Conservation (phyloP, 1,284 basidiomycete genomes). For the Trichosporon sp. region DNA sequence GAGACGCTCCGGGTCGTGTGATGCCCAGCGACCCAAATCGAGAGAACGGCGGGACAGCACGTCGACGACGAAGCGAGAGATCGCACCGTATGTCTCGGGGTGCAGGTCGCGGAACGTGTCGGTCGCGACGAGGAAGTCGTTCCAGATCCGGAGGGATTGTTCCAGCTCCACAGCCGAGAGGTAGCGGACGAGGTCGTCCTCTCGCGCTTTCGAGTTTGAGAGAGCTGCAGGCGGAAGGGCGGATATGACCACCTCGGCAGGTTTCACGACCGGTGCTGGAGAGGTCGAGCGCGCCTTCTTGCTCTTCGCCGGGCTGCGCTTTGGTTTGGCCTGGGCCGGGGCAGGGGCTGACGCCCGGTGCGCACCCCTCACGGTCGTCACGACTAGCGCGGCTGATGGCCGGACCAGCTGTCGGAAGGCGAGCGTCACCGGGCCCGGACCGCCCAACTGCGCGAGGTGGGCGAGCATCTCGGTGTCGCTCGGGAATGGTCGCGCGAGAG, state of each 20-base stretch:
- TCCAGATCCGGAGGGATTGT: not conserved
- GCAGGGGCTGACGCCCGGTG: not conserved
- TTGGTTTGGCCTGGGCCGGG: not conserved
- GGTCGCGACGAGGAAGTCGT: not conserved
- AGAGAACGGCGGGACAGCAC: not conserved
- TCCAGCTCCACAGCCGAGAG: not conserved
- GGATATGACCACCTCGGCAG: not conserved
- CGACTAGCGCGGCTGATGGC: not conserved
- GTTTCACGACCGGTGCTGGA: not conserved
- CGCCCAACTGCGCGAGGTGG: not conserved
- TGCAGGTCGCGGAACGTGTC: not conserved
- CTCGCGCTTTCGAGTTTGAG: not conserved
- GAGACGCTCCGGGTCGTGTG: slow-evolving; percentile 25
- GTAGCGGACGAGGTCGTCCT: not conserved
- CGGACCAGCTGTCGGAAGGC: not conserved
- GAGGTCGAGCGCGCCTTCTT: not conserved
- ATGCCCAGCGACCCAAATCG: not conserved
- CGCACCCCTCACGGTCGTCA: not conserved
- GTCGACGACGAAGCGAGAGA: not conserved
- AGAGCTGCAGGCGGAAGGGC: not conserved
- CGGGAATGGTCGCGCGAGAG: not conserved
- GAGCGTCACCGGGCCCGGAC: not conserved
- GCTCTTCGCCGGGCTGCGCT: not conserved
- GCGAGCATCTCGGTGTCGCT: not conserved
- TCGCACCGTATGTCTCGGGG: not conserved